Base-by-base conservation (phyloP, 192 early-diverging fungal genomes). In the Fimicolochytrium jonesii region DNA sequence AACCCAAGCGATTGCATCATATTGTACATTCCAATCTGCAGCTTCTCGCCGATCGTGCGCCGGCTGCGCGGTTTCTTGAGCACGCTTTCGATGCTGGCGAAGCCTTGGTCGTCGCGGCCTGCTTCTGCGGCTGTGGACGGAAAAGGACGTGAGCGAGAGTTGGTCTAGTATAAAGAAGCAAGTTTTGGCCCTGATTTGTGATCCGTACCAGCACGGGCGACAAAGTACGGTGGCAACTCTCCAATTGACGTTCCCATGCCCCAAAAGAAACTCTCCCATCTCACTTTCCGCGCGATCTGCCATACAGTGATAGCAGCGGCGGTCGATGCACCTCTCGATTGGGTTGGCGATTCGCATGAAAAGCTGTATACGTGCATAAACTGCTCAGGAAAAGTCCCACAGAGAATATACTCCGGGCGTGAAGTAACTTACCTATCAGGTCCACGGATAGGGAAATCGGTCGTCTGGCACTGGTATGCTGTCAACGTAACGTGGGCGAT, bases 201-300 rank as follows among this genome's bases (percentile, higher is more conserved):
- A 0, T 13, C 41, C 18, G 31, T 74, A 89, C 87, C 85, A 15
- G 93, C 92, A 46, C 91, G 78, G 22, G 93, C 90, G 18, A 94
- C 90, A 77, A 97, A 95, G 66, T 95, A 95, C 1, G 95, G 95
- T 13, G 93, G 95, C 22, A 97, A 68, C 70, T 97, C 95, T 18
- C 93, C 94, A 11, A 97, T 69, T 13, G 95, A 87, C 0, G 94
- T 97, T 32, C 94, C 94, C 32, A 88, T 67, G 18, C 94, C 94
- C 94, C 94, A 97, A 67, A 90, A 93, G 47, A 94, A 88, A 46
- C 82, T 85, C 53, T 94, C 92, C 61, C 75, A 74, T 33, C 81
- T 64, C 1, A 97, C 86, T 61, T 90, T 91, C 34, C 68, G 41
- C 39, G 83, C 81, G 13, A 97, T 88, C 2, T 70, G 51, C 50